Conservation (phyloP, 768 basidiomycete genomes). For the Kwoniella sp. region DNA sequence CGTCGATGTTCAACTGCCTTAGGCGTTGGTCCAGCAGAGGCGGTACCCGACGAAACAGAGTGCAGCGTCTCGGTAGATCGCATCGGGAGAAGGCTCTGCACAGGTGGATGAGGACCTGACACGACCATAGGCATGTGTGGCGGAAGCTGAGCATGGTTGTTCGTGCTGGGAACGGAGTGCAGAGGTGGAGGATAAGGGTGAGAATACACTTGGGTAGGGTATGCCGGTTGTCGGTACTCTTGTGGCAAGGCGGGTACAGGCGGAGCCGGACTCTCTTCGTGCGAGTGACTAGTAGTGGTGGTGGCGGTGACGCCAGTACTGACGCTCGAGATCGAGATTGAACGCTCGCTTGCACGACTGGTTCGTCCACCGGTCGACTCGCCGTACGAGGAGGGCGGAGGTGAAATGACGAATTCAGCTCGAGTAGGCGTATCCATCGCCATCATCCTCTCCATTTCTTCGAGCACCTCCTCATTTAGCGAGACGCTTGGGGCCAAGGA, state of each 20-base stretch:
- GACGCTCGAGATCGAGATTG: slow-evolving; percentile 3
- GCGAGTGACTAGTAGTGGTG: background rate
- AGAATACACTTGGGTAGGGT: slow-evolving; percentile 6
- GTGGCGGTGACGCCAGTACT: background rate
- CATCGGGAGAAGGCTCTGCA: slow-evolving; percentile 13
- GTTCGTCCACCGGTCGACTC: slow-evolving; percentile 5
- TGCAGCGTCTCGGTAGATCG: slow-evolving; percentile 33
- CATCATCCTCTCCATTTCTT: slow-evolving; percentile 49
- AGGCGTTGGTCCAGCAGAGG: slow-evolving; percentile 10
- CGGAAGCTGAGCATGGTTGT: background rate
- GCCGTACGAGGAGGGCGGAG: slow-evolving; percentile 15
- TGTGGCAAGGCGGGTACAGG: slow-evolving; percentile 18
- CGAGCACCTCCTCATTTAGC: slow-evolving; percentile 31
- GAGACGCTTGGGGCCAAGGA: background rate
- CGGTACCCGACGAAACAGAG: slow-evolving; percentile 2
- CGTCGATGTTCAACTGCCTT: slow-evolving; percentile 19
- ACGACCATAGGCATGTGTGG: background rate
- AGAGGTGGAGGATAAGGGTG: slow-evolving; percentile 34
- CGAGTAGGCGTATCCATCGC: slow-evolving; percentile 51
- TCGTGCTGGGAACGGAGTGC: background rate
- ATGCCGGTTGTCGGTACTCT: slow-evolving; percentile 6
- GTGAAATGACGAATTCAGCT: slow-evolving; percentile 48
- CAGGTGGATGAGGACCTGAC: slow-evolving; percentile 15
- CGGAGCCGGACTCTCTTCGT: slow-evolving; percentile 5
- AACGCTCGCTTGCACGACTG: slow-evolving; percentile 17